Conservation (phyloP, 2,329 filamentous ascomycete species). For the Penicillium glabrum region DNA sequence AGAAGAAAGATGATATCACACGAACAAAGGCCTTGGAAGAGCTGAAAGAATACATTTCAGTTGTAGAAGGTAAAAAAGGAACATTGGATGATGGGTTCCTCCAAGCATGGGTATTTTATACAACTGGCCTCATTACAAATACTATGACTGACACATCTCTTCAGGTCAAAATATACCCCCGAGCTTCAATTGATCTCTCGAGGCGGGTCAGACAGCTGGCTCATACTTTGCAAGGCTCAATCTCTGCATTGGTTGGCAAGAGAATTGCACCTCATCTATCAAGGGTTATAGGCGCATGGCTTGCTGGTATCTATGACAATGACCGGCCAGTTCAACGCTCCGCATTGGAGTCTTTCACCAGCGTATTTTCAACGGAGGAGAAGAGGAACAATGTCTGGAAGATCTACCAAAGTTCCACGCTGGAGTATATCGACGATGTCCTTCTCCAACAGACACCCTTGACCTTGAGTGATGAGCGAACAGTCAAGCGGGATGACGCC, state of each 20-base stretch:
- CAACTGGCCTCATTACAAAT: neutral
- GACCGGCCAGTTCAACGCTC: constrained; percentile 74
- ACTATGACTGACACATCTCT: constrained; percentile 13
- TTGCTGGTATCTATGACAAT: constrained; percentile 83
- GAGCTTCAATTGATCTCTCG: constrained; percentile 84
- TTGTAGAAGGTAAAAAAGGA: constrained; percentile 53
- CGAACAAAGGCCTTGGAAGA: constrained; percentile 91
- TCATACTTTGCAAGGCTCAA: constrained; percentile 69
- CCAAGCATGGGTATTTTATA: constrained; percentile 74
- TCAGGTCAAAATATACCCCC: constrained; percentile 81
- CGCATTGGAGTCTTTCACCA: constrained; percentile 73
- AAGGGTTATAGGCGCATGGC: constrained; percentile 81
- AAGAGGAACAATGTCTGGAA: constrained; percentile 77
- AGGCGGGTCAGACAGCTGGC: constrained; percentile 84
- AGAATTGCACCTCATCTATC: constrained; percentile 79
- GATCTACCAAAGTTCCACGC: constrained; percentile 75
- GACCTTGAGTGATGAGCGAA: constrained; percentile 86
- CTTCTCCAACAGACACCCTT: constrained; percentile 73
- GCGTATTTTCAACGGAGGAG: constrained; percentile 75
- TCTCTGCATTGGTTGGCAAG: constrained; percentile 65
- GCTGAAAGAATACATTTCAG: constrained; percentile 64
- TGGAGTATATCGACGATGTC: constrained; percentile 79
- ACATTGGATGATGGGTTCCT: constrained; percentile 79
- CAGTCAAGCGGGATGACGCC: constrained; percentile 79
- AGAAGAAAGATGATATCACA: constrained; percentile 90